A percentile compares a stretch with the other conserved stretches of the same genome.
Evolutionary conservation across 306 rosid genomes (phyloP).

Genomic region (Pyrus pyrifolia): DNA sequence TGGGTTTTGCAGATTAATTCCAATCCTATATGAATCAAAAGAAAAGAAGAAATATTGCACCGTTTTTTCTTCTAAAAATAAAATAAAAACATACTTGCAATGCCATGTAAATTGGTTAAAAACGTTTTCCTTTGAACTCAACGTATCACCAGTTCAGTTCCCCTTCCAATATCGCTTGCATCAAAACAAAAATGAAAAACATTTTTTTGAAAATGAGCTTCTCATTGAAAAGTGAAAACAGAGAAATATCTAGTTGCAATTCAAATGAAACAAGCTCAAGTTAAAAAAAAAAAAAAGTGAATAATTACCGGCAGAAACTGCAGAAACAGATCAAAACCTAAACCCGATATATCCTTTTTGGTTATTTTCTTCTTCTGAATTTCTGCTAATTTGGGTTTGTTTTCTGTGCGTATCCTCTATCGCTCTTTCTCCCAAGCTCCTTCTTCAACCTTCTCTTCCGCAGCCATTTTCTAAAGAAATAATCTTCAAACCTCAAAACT

Average conservation of each 20-base stretch:
- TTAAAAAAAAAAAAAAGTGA: neutral
- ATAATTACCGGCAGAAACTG: slow-evolving; percentile 64
- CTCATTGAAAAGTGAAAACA: neutral
- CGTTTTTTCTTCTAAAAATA: neutral
- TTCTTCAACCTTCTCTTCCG: slow-evolving; percentile 58
- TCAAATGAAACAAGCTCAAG: neutral
- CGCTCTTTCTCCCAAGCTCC: slow-evolving; percentile 93
- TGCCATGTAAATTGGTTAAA: too few species aligned
- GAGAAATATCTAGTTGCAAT: neutral
- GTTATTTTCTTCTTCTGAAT: slow-evolving; percentile 15
- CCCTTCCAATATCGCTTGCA: neutral
- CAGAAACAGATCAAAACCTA: slow-evolving; percentile 51
- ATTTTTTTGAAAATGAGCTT: neutral
- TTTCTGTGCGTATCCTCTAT: slow-evolving; percentile 7
- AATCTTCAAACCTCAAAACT: neutral
- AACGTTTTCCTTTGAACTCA: too few species aligned
- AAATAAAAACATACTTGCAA: too few species aligned
- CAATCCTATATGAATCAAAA: neutral
- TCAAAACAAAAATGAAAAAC: neutral
- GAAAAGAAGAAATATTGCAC: neutral
- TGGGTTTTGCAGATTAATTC: neutral
- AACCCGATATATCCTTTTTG: neutral
- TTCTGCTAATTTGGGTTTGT: slow-evolving; percentile 28
- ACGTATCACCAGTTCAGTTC: too few species aligned
- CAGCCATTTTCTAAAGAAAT: slow-evolving; percentile 44